Evolutionary conservation across 495 filamentous ascomycete species (phyloP), one percentile per base, ranked within the genome.

Genomic region (Sordaria brevicollis): DNA sequence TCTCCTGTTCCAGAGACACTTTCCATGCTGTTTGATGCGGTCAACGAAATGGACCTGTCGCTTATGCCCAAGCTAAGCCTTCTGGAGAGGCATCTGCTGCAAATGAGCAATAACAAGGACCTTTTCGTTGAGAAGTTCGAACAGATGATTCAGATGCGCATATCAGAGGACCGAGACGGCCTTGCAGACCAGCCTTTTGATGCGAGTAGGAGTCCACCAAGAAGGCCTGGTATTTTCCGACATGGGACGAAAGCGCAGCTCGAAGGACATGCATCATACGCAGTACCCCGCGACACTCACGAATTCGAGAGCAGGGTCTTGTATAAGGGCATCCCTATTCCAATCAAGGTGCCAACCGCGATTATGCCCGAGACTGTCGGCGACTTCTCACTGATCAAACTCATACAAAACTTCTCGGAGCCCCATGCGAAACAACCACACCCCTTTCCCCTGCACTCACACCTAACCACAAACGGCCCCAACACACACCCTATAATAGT

Each of bases 101-200:
- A 97, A 74, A 86, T 91, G 10, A 97, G 91, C 79, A 93, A 96
- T 72, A 91, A 91, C 71, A 96, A 97, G 75, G 95, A 98, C 76
- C 89, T 99, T 74, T 99, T 99, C 75, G 86, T 97, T 36, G 96
- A 98, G 73, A 98, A 98, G 76, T 99, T 99, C 72, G 92, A 97
- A 76, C 88, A 90, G 73, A 97, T 98, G 91, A 90, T 96, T 38
- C 89, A 93, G 71, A 84, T 80, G 68, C 81, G 87, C 70, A 81
- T 89, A 79, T 69, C 84, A 73, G 77, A 88, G 78, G 82, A 88
- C 75, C 75, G 78, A 49, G 82, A 81, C 21, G 74, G 76, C 10
- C 67, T 82, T 19, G 72, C 80, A 19, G 79, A 79, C 65, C 77
- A 79, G 66, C 82, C 83, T 17, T 78, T 83, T 25, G 81, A 84